Percentiles rank a stretch among this genome's conserved stretches.
These are phyloP conservation scores for Erythrobasidium yunnanense DNA, from an alignment of 768 basidiomycete species.

Conservation along the genomic window DNA sequence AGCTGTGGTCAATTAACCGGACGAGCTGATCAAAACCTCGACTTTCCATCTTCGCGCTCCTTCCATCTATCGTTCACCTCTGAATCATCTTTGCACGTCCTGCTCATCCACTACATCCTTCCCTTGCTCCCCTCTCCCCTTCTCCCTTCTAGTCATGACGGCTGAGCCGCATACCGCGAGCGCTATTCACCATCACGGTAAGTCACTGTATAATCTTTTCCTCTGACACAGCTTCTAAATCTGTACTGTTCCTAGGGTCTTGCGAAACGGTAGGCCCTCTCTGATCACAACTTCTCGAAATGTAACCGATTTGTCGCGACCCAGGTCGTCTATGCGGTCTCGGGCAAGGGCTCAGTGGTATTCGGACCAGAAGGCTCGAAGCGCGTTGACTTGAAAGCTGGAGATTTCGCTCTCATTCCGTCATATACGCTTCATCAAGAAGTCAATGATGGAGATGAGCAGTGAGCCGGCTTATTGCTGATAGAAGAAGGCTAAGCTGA, in stretches of 20 bases:
- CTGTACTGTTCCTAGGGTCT: not conserved
- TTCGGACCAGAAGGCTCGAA: constrained; percentile 31
- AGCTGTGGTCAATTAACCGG: too few species aligned
- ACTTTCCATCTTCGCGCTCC: not conserved
- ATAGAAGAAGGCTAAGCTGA: not conserved
- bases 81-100: not conserved
- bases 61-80: not conserved
- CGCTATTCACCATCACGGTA: constrained; percentile 24
- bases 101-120: not conserved
- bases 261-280: constrained; percentile 6
- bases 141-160: constrained; percentile 5
- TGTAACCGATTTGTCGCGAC: too few species aligned
- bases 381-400: constrained; percentile 29
- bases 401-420: constrained; percentile 35
- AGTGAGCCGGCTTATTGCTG: constrained; percentile 24
- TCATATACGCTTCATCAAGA: constrained; percentile 32
- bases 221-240: not conserved
- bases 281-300: not conserved
- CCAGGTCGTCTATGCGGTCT: constrained; percentile 32
- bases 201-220: not conserved
- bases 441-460: constrained; percentile 36
- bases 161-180: constrained; percentile 10
- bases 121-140: not conserved
- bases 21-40: too few species aligned
- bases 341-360: constrained; percentile 31